phyloP scores from a whole-genome alignment of 2,329 filamentous ascomycete genomes.

The Cytospora piceae region DNA sequence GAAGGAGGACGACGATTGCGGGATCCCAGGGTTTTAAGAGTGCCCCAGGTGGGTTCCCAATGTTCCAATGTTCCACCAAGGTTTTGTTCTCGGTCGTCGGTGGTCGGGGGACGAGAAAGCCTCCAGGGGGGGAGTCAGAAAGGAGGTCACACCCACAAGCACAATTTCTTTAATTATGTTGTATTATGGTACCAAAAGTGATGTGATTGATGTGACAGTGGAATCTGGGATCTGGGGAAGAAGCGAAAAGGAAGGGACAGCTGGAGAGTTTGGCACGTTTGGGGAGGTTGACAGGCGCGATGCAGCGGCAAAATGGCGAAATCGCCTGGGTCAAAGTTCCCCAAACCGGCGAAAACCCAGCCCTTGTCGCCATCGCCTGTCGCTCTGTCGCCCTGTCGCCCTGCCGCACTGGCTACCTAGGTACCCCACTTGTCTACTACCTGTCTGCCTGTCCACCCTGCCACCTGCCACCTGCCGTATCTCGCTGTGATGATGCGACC shows the following conservation, averaged over 20 bases:
- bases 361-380: not conserved
- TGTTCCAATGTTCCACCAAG: not conserved
- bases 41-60: not conserved
- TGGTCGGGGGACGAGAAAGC: not conserved
- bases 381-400: not conserved
- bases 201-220: not conserved
- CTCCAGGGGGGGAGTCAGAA: conserved; percentile 3
- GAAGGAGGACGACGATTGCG: not conserved
- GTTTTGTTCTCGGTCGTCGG: conserved; percentile 8
- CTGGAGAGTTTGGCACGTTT: not conserved
- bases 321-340: conserved; percentile 16
- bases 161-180: not conserved
- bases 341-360: not conserved
- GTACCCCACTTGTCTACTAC: not conserved
- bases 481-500: not conserved
- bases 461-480: conserved; percentile 2
- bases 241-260: conserved; percentile 5
- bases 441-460: no score
- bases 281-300: conserved; percentile 22
- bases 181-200: not conserved
- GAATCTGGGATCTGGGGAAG: conserved; percentile 9
- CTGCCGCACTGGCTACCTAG: not conserved
- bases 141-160: not conserved
- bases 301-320: conserved; percentile 31
- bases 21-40: conserved; percentile 1